These are phyloP conservation scores for Obelidium mucronatum DNA, from an alignment of 192 early-diverging fungal genomes.

Conservation along the genomic window DNA sequence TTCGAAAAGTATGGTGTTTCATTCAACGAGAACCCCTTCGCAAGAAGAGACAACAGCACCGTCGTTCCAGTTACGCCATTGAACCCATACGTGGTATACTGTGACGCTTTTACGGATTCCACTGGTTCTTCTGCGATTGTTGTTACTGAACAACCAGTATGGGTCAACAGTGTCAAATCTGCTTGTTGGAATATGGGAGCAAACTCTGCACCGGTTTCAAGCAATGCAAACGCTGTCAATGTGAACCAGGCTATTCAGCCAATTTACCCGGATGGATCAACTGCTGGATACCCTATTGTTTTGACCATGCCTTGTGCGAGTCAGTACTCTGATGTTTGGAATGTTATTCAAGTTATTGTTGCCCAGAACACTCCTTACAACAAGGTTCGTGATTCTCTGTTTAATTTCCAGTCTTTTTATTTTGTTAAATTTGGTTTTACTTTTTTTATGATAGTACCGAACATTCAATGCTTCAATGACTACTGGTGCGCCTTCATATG, in stretches of 20 bases:
- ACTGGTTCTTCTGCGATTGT: conserved; percentile 21
- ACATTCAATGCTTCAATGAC: conserved; percentile 2
- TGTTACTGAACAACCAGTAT: conserved; percentile 5
- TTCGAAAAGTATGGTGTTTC: conserved; percentile 35
- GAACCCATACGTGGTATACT: conserved; percentile 12
- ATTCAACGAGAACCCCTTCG: conserved; percentile 28
- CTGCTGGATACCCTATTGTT: conserved; percentile 33
- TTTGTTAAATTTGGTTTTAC: not conserved
- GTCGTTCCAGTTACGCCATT: conserved; percentile 18
- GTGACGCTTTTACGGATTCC: conserved; percentile 21
- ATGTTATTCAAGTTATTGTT: conserved; percentile 27
- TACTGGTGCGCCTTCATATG: conserved; percentile 9
- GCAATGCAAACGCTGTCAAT: not conserved
- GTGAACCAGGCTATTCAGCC: conserved; percentile 27
- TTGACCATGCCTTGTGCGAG: conserved; percentile 6
- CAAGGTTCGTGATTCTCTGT: conserved; percentile 14
- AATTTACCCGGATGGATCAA: conserved; percentile 31
- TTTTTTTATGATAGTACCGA: conserved; percentile 27
- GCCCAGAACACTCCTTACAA: conserved; percentile 3
- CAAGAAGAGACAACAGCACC: conserved; percentile 14
- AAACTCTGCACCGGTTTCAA: not conserved
- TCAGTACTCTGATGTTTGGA: conserved; percentile 34
- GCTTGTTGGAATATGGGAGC: conserved; percentile 41
- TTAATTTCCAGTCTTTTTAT: not conserved
- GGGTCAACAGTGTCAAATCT: conserved; percentile 17